Conservation (phyloP, 305 asterid genomes). For the Ruellia speciosa region DNA sequence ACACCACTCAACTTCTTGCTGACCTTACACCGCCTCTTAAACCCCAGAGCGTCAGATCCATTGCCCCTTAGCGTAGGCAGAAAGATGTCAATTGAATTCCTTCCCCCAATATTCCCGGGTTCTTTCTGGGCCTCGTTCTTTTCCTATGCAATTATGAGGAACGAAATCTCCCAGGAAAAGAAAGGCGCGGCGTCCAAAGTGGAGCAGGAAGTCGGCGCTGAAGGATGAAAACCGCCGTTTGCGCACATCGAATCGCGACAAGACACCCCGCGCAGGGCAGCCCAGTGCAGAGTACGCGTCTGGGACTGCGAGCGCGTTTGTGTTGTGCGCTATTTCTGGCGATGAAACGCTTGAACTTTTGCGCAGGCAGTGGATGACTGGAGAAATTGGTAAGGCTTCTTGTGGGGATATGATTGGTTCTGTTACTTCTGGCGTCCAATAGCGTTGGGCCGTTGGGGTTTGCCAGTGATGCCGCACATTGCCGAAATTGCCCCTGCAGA, state of each 20-base stretch:
- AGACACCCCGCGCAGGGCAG: too few species aligned
- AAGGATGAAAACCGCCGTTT: not conserved
- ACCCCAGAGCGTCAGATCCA: slow-evolving; percentile 43
- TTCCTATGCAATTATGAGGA: not conserved
- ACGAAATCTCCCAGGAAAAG: not conserved
- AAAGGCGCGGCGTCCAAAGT: not conserved
- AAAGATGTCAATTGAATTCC: not conserved
- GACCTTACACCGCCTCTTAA: not conserved
- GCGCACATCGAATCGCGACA: not conserved
- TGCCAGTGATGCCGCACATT: too few species aligned
- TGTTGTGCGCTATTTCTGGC: not conserved
- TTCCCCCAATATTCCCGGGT: not conserved
- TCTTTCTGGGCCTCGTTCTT: not conserved
- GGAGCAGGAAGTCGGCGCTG: not conserved
- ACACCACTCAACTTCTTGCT: not conserved
- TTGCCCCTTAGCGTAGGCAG: slow-evolving; percentile 32
- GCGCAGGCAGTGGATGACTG: too few species aligned
- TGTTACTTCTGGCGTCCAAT: not conserved
- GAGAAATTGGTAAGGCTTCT: not conserved
- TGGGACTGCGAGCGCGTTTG: not conserved
- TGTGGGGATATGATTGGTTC: slow-evolving; percentile 14
- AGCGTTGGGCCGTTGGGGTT: too few species aligned
- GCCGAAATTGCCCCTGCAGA: too few species aligned
- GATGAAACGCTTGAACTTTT: slow-evolving; percentile 5
- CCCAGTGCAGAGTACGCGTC: too few species aligned